These are phyloP conservation scores for Penicillium sp. DNA, from an alignment of 2,329 filamentous ascomycete genomes.

Conservation along the genomic window DNA sequence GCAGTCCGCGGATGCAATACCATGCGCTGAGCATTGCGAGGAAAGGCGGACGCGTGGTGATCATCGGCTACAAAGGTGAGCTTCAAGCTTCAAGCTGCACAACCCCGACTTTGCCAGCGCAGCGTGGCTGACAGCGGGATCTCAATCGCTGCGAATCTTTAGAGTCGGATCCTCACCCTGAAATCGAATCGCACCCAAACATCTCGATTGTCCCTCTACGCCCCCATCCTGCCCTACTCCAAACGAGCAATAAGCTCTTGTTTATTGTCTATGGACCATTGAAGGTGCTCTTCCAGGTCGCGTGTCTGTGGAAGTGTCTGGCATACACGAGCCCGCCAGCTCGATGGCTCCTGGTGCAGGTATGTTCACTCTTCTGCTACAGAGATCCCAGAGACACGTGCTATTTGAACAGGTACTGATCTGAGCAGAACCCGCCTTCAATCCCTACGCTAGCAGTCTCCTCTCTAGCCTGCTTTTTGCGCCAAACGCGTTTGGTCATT, in stretches of 20 bases:
- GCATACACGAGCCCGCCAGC: slow-evolving; percentile 74
- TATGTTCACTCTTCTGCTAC: slow-evolving; percentile 36
- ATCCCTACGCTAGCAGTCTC: slow-evolving; percentile 87
- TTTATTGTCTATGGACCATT: slow-evolving; percentile 79
- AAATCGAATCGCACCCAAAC: slow-evolving; percentile 68
- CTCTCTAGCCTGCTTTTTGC: slow-evolving; percentile 71
- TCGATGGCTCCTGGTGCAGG: slow-evolving; percentile 84
- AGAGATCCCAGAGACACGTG: not conserved
- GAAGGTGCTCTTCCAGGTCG: slow-evolving; percentile 84
- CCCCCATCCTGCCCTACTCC: slow-evolving; percentile 68
- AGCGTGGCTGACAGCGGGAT: not conserved
- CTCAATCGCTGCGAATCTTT: not conserved
- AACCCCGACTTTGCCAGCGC: not conserved
- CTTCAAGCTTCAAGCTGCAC: not conserved
- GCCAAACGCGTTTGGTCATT: slow-evolving; percentile 81
- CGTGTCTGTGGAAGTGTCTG: slow-evolving; percentile 71
- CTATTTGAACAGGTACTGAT: slow-evolving; percentile 1
- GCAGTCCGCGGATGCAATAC: slow-evolving; percentile 98
- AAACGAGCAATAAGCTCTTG: slow-evolving; percentile 69
- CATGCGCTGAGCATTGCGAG: slow-evolving; percentile 91
- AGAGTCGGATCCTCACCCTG: slow-evolving; percentile 83
- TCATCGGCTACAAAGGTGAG: slow-evolving; percentile 85
- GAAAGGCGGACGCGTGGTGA: slow-evolving; percentile 76
- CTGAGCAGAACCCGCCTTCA: slow-evolving; percentile 80
- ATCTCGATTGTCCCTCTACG: slow-evolving; percentile 74